These are phyloP conservation scores for Thymus quinquecostatus DNA, from an alignment of 257 asterid species.

Conservation along the genomic window DNA sequence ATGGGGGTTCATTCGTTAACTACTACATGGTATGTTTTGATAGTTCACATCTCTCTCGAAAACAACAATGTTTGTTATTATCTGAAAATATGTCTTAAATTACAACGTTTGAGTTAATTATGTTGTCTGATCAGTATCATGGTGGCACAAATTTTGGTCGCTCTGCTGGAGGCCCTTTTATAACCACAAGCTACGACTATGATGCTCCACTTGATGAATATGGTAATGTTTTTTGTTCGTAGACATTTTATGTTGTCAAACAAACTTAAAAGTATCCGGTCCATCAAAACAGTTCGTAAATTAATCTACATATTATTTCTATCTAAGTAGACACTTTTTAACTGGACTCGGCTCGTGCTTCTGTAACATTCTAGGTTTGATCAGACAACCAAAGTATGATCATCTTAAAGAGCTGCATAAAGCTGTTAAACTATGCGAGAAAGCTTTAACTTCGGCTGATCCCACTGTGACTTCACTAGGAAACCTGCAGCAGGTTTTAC, in stretches of 20 bases:
- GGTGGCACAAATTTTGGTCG: constrained; percentile 98
- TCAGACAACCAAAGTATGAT: constrained; percentile 88
- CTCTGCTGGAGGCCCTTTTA: constrained; percentile 91
- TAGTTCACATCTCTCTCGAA: neutral
- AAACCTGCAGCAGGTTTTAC: constrained; percentile 77
- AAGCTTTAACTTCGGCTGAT: constrained; percentile 78
- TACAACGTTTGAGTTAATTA: neutral
- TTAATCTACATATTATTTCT: too few species aligned
- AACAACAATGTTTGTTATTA: neutral
- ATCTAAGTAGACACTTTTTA: neutral
- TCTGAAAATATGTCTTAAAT: neutral
- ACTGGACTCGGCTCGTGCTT: constrained; percentile 20
- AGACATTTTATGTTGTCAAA: neutral
- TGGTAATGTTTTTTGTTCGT: constrained; percentile 41
- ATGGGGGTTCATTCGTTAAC: constrained; percentile 88
- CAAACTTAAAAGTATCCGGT: too few species aligned
- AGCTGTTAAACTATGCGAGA: constrained; percentile 78
- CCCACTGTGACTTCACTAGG: constrained; percentile 87
- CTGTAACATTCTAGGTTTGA: constrained; percentile 46
- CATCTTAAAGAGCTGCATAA: constrained; percentile 91
- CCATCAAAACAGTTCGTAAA: too few species aligned
- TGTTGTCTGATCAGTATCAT: constrained; percentile 55
- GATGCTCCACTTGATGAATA: constrained; percentile 96
- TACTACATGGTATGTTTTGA: constrained; percentile 84
- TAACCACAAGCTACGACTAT: constrained; percentile 89